phyloP scores from a whole-genome alignment of 805 yeast genomes.

The Groenewaldozyma salmanticensis region DNA sequence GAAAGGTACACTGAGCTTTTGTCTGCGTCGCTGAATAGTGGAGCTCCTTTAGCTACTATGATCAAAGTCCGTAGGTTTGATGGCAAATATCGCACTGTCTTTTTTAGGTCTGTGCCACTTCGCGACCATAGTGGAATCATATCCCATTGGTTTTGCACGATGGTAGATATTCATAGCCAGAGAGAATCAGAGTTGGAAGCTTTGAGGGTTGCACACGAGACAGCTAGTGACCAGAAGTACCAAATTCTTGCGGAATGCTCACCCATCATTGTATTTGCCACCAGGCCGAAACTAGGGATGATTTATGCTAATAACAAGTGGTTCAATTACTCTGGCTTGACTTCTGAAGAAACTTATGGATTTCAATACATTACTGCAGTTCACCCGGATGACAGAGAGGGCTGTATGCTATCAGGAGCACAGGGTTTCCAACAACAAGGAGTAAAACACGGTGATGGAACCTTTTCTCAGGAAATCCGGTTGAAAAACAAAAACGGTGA shows the following conservation, averaged over 20 bases:
- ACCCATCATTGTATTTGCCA: slow-evolving; percentile 26
- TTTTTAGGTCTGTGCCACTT: slow-evolving; percentile 24
- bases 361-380: slow-evolving; percentile 22
- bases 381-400: slow-evolving; percentile 25
- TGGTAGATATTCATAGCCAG: slow-evolving; percentile 27
- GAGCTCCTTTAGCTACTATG: slow-evolving; percentile 22
- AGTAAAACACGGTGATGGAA: slow-evolving; percentile 10
- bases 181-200: slow-evolving; percentile 24
- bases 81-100: slow-evolving; percentile 22
- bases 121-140: slow-evolving; percentile 23
- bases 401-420: slow-evolving; percentile 14
- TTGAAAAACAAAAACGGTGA: slow-evolving; percentile 18
- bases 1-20: slow-evolving; percentile 18
- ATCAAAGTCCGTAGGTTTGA: slow-evolving; percentile 25
- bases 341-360: slow-evolving; percentile 18
- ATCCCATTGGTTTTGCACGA: slow-evolving; percentile 26
- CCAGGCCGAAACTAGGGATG: slow-evolving; percentile 21
- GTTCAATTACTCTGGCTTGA: slow-evolving; percentile 23
- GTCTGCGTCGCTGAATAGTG: slow-evolving; percentile 19
- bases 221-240: slow-evolving; percentile 25
- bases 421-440: too few relatives aligned
- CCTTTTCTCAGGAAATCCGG: slow-evolving; percentile 20
- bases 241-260: slow-evolving; percentile 24
- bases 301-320: slow-evolving; percentile 26
- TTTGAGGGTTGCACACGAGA: slow-evolving; percentile 18